Evolutionary conservation across 768 basidiomycete species (phyloP).

Genomic region (Agaricus bisporus): DNA sequence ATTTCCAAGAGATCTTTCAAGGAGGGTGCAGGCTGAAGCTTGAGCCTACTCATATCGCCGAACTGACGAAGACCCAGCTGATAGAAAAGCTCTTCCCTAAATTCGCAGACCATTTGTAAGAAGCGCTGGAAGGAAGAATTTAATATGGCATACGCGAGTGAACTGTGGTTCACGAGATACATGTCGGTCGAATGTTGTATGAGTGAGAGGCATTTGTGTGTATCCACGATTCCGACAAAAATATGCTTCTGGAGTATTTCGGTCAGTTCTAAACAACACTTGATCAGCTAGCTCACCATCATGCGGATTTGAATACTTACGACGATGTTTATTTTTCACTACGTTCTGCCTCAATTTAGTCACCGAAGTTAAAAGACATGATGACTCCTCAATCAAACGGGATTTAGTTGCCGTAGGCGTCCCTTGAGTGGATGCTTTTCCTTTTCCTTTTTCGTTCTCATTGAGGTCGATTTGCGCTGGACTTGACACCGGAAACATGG

Average conservation of each 20-base stretch:
- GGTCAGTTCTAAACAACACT: conserved; percentile 50
- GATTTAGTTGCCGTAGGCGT: conserved; percentile 22
- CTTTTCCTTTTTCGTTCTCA: conserved; percentile 7
- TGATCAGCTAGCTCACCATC: not conserved
- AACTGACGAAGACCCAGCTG: conserved; percentile 92
- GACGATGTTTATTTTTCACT: conserved; percentile 56
- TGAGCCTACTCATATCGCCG: conserved; percentile 69
- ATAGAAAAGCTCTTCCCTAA: conserved; percentile 91
- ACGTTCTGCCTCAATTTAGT: conserved; percentile 53
- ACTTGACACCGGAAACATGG: conserved; percentile 78
- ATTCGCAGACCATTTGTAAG: conserved; percentile 3
- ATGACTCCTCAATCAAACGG: conserved; percentile 65
- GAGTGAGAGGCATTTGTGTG: conserved; percentile 65
- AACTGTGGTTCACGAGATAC: conserved; percentile 83
- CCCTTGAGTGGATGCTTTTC: conserved; percentile 16
- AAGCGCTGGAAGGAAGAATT: not conserved
- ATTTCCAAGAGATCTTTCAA: conserved; percentile 67
- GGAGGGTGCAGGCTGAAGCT: conserved; percentile 77
- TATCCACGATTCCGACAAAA: conserved; percentile 89
- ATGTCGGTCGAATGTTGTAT: conserved; percentile 86
- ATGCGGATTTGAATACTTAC: conserved; percentile 34
- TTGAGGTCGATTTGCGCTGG: conserved; percentile 31
- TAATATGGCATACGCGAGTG: conserved; percentile 63
- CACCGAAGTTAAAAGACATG: conserved; percentile 75
- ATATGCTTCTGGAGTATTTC: conserved; percentile 84